Evolutionary conservation across 768 basidiomycete species (phyloP).

Genomic region (Gyrodon lividus): DNA sequence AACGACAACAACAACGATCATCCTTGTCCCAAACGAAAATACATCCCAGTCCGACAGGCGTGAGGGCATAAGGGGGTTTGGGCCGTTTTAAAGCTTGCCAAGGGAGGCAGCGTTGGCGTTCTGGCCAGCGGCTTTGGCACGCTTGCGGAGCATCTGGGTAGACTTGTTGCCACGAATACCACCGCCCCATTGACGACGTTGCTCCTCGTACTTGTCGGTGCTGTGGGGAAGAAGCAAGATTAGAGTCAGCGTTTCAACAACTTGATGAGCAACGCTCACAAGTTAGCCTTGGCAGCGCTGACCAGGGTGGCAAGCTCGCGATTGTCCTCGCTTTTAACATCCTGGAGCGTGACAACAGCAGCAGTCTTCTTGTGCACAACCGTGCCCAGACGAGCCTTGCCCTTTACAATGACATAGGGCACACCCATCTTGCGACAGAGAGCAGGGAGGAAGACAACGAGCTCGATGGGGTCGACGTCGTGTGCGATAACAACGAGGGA

Average conservation of each 20-base stretch:
- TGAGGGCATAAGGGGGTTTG: not conserved
- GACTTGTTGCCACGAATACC: slow-evolving; percentile 95
- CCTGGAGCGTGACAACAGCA: slow-evolving; percentile 86
- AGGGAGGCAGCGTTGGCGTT: slow-evolving; percentile 52
- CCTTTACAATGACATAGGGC: slow-evolving; percentile 97
- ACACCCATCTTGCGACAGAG: slow-evolving; percentile 99
- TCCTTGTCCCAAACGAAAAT: not conserved
- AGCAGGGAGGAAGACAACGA: slow-evolving; percentile 97
- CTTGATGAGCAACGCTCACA: slow-evolving; percentile 51
- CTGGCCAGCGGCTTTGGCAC: slow-evolving; percentile 88
- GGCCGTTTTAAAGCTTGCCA: slow-evolving; percentile 62
- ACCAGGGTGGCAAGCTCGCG: slow-evolving; percentile 91
- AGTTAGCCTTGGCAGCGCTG: slow-evolving; percentile 95
- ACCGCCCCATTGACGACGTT: slow-evolving; percentile 92
- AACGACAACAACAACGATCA: not conserved
- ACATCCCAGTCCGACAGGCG: not conserved
- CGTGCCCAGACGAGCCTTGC: slow-evolving; percentile 96
- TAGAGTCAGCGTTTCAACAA: slow-evolving; percentile 1
- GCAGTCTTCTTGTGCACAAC: slow-evolving; percentile 99
- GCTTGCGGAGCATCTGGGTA: slow-evolving; percentile 88
- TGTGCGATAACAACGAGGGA: slow-evolving; percentile 93
- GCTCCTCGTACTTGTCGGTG: slow-evolving; percentile 91
- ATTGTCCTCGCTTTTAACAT: slow-evolving; percentile 92
- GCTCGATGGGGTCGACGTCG: slow-evolving; percentile 98
- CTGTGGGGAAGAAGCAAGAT: slow-evolving; percentile 32